Evolutionary conservation across 1,139 yeast genomes (phyloP).

Genomic region (Eremothecium gossypii): DNA sequence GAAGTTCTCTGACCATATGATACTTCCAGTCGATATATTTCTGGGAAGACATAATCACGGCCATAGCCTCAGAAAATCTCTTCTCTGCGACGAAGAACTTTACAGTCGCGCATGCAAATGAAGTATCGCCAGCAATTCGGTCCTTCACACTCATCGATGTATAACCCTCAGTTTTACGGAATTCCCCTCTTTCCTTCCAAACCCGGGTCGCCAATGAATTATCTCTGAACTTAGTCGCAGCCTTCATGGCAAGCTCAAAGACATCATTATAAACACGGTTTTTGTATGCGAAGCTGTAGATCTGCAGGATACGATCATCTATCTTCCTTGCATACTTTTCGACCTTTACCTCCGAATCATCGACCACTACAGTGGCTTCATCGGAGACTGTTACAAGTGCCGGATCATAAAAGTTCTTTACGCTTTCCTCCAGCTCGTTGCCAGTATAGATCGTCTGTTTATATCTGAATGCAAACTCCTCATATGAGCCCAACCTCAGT

Average conservation of each 20-base stretch:
- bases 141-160: conserved; percentile 32
- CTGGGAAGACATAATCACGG: conserved; percentile 56
- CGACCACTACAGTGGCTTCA: not conserved
- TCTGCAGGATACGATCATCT: conserved; percentile 11
- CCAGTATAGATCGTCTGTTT: conserved; percentile 23
- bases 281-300: conserved; percentile 6
- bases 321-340: not conserved
- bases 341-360: not conserved
- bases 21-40: conserved; percentile 68
- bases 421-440: conserved; percentile 15
- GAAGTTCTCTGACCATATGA: conserved; percentile 42
- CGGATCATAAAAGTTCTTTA: not conserved
- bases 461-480: conserved; percentile 22
- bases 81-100: conserved; percentile 20
- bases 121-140: conserved; percentile 43
- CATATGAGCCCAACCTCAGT: conserved; percentile 17
- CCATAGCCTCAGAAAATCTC: conserved; percentile 56
- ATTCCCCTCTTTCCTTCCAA: conserved; percentile 74
- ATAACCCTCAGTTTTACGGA: conserved; percentile 48
- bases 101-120: conserved; percentile 26
- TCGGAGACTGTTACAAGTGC: not conserved
- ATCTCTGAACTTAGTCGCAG: conserved; percentile 49
- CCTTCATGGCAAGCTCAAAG: conserved; percentile 57
- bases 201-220: conserved; percentile 50
- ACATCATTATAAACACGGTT: conserved; percentile 39